phyloP scores from a whole-genome alignment of 441 rosid genomes.

The Francoa sonchifolia region DNA sequence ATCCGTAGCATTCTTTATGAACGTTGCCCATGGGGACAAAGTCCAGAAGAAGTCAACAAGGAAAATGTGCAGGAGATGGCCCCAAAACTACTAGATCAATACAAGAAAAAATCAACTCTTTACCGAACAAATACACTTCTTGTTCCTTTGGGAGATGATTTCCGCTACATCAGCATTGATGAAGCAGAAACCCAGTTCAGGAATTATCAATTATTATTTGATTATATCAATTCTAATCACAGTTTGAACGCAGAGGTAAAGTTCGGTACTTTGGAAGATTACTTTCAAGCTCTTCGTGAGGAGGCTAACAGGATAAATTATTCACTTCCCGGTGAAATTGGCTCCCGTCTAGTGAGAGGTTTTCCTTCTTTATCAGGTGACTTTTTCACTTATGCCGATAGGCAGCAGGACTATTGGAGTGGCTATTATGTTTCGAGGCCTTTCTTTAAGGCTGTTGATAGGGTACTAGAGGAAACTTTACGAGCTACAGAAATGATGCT shows the following conservation, averaged over 20 bases:
- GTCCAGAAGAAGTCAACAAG: constrained; percentile 64
- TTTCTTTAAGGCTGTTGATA: constrained; percentile 93
- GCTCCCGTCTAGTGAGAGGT: constrained; percentile 65
- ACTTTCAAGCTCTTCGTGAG: constrained; percentile 63
- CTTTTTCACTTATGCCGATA: constrained; percentile 90
- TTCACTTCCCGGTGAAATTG: constrained; percentile 68
- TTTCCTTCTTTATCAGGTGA: constrained; percentile 96
- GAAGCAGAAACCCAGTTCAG: constrained; percentile 95
- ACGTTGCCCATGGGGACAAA: constrained; percentile 66
- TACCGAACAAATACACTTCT: constrained; percentile 89
- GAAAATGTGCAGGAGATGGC: constrained; percentile 91
- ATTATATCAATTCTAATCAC: constrained; percentile 79
- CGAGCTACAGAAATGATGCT: constrained; percentile 88
- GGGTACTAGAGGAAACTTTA: constrained; percentile 80
- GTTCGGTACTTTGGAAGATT: constrained; percentile 89
- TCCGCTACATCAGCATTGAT: constrained; percentile 61
- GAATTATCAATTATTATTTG: constrained; percentile 80
- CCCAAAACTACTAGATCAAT: constrained; percentile 61
- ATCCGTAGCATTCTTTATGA: constrained; percentile 43
- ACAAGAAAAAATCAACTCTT: constrained; percentile 78
- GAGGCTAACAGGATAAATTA: constrained; percentile 77
- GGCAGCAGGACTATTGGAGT: constrained; percentile 94
- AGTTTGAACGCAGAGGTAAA: constrained; percentile 71
- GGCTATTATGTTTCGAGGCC: constrained; percentile 98
- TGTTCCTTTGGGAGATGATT: constrained; percentile 96